Evolutionary conservation across 768 basidiomycete species (phyloP), one percentile per base, ranked within the genome.

Genomic region (Coprinellus micaceus): DNA sequence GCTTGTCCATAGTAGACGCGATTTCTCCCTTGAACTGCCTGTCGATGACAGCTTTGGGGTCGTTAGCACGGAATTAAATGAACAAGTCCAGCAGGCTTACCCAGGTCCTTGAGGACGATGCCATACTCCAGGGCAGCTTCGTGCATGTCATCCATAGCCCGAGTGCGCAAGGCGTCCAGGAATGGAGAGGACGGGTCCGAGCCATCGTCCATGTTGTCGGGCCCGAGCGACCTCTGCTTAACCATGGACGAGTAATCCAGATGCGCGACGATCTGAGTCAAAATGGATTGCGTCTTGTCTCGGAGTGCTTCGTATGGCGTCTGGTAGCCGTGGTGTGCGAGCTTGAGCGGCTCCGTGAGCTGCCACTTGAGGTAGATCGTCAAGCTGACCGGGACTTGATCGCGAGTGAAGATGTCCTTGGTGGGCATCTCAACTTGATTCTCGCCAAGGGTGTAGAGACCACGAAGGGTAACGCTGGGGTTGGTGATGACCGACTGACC

Each of bases 21-120:
- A 91, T 91, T 64, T 93, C 90, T 57, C 89, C 90, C 75, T 93
- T 92, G 77, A 93, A 93, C 62, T 91, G 87, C 28, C 91, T 77
- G 66, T 92, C 89, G 56, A 92, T 92, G 53, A 93, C 91, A 53
- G 90, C 91, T 85, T 55, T 19, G 60, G 49, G 37, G 46, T 26
- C 54, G 59, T 56, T 44, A 37, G 37, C 6, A 28, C 9, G 19
- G n/a, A 9, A 25, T 30, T 12, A 5, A 24, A 48, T 12, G 3
- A 33, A 51, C 26, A 26, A 30, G n/a, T 11, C 47, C 33, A 6
- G 7, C 21, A 29, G 45, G 11, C 15, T 46, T 26, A 24, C 33
- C 86, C 36, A 92, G 82, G 60, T 93, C 91, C 69, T 90, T 90
- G 48, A 93, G 69, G 33, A 88, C 72, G 49, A 92, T 94, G 6